Evolutionary conservation across 495 filamentous ascomycete species (phyloP), one percentile per base, ranked within the genome.

Genomic region (Coniosporium apollinis): DNA sequence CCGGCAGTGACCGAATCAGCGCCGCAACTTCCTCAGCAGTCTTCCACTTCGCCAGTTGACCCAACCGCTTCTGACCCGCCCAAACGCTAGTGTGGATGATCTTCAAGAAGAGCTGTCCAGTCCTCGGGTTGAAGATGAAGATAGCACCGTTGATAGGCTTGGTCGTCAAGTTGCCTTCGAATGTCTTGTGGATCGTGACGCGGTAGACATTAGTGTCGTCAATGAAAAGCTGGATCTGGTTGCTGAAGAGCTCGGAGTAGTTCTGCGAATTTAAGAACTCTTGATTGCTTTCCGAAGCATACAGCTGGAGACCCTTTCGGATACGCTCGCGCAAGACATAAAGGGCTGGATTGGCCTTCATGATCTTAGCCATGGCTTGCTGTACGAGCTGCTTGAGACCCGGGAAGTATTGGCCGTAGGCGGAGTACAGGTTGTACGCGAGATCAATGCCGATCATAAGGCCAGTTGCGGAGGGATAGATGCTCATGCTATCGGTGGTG

Each of bases 61-160:
- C 91, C 11, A 99, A 67, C 79, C 91, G 91, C 59, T 99, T 99
- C 58, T 99, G 91, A 26, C 91, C 91, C 22, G 91, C 91, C 91
- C 91, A 99, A 25, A 99, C 91, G 48, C 86, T 94, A 3, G 91
- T 99, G 61, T 99, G 91, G 45, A 99, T 99, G 51, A 99, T 94
- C 72, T 99, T 99, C 47, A 99, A 58, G 71, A 99, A 99, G 14
- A 99, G 61, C 49, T 99, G 91, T 21, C 91, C 91, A 43, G 91
- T 96, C 30, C 91, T 75, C 13, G 91, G 91, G 51, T 96, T 99
- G 74, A 99, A 94, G 59, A 99, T 96, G 64, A 99, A 96, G 51
- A 99, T 99, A 22, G 91, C 91, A 51, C 91, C 91, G 58, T 99
- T 99, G 64, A 99, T 99, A 15, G 91, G 91, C 60, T 99, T 99